Evolutionary conservation across 2,329 filamentous ascomycete species (phyloP).

Genomic region (Didymosphaeria variabile): DNA sequence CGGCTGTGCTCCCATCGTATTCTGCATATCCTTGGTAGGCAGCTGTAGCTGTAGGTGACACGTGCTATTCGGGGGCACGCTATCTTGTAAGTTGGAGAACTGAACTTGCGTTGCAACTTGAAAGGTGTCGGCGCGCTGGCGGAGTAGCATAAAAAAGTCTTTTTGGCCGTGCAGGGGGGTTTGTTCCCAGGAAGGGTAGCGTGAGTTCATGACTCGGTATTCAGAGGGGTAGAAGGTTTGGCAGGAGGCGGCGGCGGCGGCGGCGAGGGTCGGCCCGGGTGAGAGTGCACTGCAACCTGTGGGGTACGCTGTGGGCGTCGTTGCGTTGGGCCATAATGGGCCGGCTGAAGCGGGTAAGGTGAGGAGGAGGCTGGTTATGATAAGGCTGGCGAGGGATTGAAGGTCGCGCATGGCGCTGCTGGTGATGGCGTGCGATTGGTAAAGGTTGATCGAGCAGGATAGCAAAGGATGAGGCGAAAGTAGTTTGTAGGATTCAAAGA

Average conservation of each 20-base stretch:
- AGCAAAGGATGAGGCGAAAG: background rate
- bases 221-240: conserved; percentile 31
- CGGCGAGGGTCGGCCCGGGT: background rate
- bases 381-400: background rate
- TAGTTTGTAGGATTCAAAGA: background rate
- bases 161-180: conserved; percentile 29
- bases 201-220: conserved; percentile 38
- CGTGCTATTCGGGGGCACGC: conserved; percentile 25
- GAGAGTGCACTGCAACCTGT: background rate
- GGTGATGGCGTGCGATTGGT: background rate
- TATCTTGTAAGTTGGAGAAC: conserved; percentile 18
- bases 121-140: conserved; percentile 27
- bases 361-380: conserved; percentile 1
- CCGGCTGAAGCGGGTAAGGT: background rate
- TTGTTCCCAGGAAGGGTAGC: conserved; percentile 33
- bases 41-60: conserved; percentile 42
- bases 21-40: conserved; percentile 22
- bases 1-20: conserved; percentile 31
- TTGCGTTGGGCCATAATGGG: conserved; percentile 7
- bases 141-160: conserved; percentile 42
- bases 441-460: background rate
- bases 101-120: conserved; percentile 40
- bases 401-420: background rate
- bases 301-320: background rate
- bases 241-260: conserved; percentile 25